Conservation (phyloP, 176 grass and related monocot species). For the Triticum timopheevii region DNA sequence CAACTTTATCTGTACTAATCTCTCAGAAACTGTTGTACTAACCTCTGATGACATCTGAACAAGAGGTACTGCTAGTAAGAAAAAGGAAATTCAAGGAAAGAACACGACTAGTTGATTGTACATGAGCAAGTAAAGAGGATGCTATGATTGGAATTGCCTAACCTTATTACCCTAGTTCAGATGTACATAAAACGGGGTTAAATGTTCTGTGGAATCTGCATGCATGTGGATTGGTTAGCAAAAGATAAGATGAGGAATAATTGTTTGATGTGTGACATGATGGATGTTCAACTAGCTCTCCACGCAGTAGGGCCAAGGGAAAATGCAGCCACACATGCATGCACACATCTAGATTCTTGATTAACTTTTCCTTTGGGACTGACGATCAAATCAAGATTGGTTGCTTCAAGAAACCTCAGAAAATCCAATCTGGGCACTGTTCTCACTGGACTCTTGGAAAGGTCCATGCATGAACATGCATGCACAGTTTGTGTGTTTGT, state of each 20-base stretch:
- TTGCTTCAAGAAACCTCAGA: slow-evolving; percentile 8
- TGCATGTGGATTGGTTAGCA: slow-evolving; percentile 25
- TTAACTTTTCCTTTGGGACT: background rate
- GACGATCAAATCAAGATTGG: slow-evolving; percentile 10
- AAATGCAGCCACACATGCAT: slow-evolving; percentile 26
- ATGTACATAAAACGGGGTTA: background rate
- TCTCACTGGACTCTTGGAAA: slow-evolving; percentile 22
- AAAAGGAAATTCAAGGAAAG: background rate
- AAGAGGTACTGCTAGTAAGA: background rate
- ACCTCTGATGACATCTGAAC: background rate
- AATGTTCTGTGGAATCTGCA: background rate
- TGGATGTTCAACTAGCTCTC: slow-evolving; percentile 7
- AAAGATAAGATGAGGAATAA: background rate
- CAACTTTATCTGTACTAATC: background rate
- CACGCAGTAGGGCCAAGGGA: slow-evolving; percentile 10
- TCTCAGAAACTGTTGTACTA: background rate
- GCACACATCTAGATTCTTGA: slow-evolving; percentile 29
- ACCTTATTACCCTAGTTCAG: background rate
- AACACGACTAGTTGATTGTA: background rate
- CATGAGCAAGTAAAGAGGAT: background rate
- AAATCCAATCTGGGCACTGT: slow-evolving; percentile 33
- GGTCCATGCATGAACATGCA: slow-evolving; percentile 15
- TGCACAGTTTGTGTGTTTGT: slow-evolving; percentile 27
- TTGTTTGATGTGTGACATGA: slow-evolving; percentile 22
- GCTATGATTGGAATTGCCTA: background rate